phyloP scores from a whole-genome alignment of 306 rosid species.

The Arachis stenosperma region DNA sequence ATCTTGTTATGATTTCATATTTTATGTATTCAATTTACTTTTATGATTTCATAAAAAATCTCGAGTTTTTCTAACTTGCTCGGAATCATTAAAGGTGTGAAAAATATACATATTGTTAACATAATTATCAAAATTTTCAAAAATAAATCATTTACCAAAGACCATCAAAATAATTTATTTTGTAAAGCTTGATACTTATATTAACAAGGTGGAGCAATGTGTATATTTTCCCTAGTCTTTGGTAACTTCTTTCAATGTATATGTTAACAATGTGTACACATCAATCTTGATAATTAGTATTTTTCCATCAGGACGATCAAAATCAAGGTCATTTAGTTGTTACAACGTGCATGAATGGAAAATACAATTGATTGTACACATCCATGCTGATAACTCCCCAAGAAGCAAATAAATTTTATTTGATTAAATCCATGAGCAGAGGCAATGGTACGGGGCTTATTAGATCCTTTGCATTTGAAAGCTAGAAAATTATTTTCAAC shows the following conservation, averaged over 20 bases:
- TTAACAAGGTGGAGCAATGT: too few species aligned
- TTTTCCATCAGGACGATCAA: neutral
- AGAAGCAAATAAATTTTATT: neutral
- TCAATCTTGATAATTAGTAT: neutral
- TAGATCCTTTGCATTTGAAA: conserved; percentile 16
- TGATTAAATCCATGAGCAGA: neutral
- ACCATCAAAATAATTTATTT: too few species aligned
- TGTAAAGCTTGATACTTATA: too few species aligned
- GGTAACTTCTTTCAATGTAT: too few species aligned
- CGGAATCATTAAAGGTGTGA: neutral
- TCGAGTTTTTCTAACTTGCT: too few species aligned
- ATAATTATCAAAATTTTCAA: neutral
- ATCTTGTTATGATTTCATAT: too few species aligned
- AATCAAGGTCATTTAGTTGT: neutral
- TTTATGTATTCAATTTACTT: too few species aligned
- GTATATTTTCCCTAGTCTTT: too few species aligned
- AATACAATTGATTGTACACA: neutral
- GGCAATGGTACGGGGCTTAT: neutral
- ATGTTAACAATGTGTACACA: neutral
- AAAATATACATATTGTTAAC: neutral
- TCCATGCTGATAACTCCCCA: neutral
- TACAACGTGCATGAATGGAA: neutral
- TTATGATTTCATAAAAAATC: too few species aligned
- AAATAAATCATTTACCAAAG: neutral
- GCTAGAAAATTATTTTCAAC: conserved; percentile 8